A percentile compares a stretch with the other conserved stretches of the same genome.
phyloP scores from a whole-genome alignment of 495 filamentous ascomycete species.

The Penicillium coffeae region DNA sequence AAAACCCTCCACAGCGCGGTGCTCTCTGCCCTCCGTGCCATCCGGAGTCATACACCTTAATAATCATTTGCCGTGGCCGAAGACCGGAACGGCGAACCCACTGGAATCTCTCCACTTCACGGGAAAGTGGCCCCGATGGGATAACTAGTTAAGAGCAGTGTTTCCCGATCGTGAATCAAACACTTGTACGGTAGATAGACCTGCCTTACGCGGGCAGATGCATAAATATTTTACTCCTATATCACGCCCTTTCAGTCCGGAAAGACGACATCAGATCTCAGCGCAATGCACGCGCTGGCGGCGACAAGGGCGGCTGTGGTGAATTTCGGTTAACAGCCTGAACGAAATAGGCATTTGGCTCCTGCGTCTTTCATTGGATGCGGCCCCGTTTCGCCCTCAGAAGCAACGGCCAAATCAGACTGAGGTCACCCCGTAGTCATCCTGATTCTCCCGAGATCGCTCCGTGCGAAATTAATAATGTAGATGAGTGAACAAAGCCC shows the following conservation, averaged over 20 bases:
- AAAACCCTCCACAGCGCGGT: too few species aligned
- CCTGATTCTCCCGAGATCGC: constrained; percentile 1
- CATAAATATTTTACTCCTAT: background rate
- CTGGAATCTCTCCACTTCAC: background rate
- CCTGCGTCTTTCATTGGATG: constrained; percentile 3
- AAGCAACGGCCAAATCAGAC: background rate
- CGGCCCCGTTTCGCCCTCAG: background rate
- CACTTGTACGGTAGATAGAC: too few species aligned
- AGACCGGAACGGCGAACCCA: constrained; percentile 5
- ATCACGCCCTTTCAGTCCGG: background rate
- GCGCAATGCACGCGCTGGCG: background rate
- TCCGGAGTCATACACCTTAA: background rate
- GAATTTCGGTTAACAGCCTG: background rate
- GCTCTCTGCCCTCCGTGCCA: background rate
- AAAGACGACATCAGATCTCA: background rate
- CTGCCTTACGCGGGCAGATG: too few species aligned
- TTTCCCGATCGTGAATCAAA: too few species aligned
- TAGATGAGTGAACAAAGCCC: background rate
- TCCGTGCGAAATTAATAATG: background rate
- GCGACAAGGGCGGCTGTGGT: constrained; percentile 16
- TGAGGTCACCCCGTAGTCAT: background rate
- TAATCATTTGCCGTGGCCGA: constrained; percentile 10
- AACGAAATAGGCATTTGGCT: background rate
- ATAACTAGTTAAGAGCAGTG: background rate
- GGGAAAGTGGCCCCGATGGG: background rate